Percentiles rank a stretch among this genome's conserved stretches.
phyloP scores from a whole-genome alignment of 345 rosid species.

The Syzygium oleosum region DNA sequence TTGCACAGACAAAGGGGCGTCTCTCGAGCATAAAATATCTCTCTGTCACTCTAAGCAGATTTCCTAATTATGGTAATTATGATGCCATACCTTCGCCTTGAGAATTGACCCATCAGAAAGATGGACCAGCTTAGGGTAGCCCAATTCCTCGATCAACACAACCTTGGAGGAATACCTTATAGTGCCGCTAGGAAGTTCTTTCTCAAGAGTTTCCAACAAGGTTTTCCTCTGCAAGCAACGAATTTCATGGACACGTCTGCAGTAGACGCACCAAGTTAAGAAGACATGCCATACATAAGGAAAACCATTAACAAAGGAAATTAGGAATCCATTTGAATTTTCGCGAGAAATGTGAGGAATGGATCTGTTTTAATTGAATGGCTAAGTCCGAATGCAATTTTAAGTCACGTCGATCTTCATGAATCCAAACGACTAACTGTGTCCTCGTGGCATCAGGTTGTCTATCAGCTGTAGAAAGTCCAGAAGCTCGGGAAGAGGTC shows the following conservation, averaged over 20 bases:
- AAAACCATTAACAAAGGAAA: not conserved
- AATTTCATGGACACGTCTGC: conserved; percentile 37
- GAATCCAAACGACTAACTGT: not conserved
- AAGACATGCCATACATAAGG: not conserved
- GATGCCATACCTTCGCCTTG: conserved; percentile 43
- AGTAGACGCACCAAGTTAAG: not conserved
- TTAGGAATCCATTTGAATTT: not conserved
- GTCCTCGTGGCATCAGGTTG: not conserved
- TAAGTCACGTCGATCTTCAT: not conserved
- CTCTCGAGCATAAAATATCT: not conserved
- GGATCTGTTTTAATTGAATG: not conserved
- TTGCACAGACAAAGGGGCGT: not conserved
- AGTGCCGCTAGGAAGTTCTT: conserved; percentile 51
- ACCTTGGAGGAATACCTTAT: conserved; percentile 59
- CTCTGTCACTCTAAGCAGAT: not conserved
- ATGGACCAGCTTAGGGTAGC: conserved; percentile 34
- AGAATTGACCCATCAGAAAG: conserved; percentile 52
- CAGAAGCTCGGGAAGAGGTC: not conserved
- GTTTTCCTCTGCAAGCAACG: conserved; percentile 41
- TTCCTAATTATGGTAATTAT: not conserved
- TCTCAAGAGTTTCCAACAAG: conserved; percentile 43
- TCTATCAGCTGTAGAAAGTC: not conserved
- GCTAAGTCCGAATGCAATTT: not conserved
- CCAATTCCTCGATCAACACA: conserved; percentile 49
- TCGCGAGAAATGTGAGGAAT: not conserved